Evolutionary conservation across 2,329 filamentous ascomycete genomes (phyloP).

Genomic region (Ophiostoma triangulosporum): DNA sequence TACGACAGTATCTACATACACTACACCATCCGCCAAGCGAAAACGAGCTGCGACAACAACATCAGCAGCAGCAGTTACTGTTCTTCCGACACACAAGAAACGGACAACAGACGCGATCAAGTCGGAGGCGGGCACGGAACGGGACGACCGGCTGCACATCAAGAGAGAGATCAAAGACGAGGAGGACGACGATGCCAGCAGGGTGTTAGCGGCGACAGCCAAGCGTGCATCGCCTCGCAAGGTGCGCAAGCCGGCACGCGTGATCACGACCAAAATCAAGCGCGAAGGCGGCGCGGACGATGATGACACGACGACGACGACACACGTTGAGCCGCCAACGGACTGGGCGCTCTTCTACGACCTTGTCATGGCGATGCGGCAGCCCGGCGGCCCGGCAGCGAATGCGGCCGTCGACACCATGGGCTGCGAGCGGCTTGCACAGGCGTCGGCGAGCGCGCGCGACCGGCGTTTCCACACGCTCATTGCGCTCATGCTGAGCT

Average conservation of each 20-base stretch:
- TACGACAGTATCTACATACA: neutral
- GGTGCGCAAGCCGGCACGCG: constrained; percentile 17
- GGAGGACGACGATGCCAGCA: neutral
- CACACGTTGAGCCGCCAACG: constrained; percentile 44
- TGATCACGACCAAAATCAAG: constrained; percentile 5
- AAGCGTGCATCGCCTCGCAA: constrained; percentile 26
- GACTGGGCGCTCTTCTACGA: constrained; percentile 79
- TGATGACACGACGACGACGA: neutral
- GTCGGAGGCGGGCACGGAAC: neutral
- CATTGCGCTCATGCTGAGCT: constrained; percentile 77
- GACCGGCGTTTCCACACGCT: constrained; percentile 74
- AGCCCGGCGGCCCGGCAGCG: constrained; percentile 38
- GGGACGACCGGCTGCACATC: constrained; percentile 17
- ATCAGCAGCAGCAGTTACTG: constrained; percentile 17
- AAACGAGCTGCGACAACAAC: constrained; percentile 19
- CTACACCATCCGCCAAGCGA: constrained; percentile 18
- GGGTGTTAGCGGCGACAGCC: neutral
- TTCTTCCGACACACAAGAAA: constrained; percentile 14
- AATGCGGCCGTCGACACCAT: constrained; percentile 92
- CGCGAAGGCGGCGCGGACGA: neutral
- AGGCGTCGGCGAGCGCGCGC: constrained; percentile 31
- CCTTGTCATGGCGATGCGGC: constrained; percentile 63
- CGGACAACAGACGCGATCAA: constrained; percentile 11
- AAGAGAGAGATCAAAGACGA: constrained; percentile 10
- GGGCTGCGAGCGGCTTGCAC: constrained; percentile 74